Evolutionary conservation across 2,329 filamentous ascomycete species (phyloP), one percentile per base, ranked within the genome.

Genomic region (Aspergillus japonicus): DNA sequence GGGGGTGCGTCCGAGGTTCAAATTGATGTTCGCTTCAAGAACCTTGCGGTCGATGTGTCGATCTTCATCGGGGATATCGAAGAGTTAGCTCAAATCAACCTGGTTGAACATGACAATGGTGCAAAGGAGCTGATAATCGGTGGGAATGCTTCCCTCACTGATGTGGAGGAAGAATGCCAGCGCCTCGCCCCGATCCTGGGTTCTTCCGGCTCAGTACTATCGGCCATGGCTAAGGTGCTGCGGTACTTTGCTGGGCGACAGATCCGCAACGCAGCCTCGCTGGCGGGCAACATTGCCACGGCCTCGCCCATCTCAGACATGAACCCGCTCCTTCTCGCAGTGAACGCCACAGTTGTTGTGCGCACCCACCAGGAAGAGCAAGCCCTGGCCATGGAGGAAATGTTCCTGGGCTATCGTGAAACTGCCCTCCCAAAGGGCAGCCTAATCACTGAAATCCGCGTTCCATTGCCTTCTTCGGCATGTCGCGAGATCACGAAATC

Each of bases 1-100:
- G 91, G 90, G 48, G 92, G 92, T 61, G 94, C 90, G 71, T 94
- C 90, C 4, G 92, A 96, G 74, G 96, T 91, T 0, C 92, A 96
- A 75, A 95, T 96, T 60, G 92, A 96, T 75, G 89, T 92, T 77
- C 95, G 94, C 76, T 96, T 96, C 83, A 96, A 96, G 78, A 89
- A 86, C 0, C 83, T 93, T 77, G 84, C 91, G 66, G 96, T 95
- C 70, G 88, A 89, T 1, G 85, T 90, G 1, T 95, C 91, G 0
- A 89, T 96, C 0, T 96, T 87, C 65, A 89, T 96, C 7, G 91
- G 91, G 5, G 92, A 96, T 66, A 94, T 96, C 58, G 78, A 89
- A 1, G 92, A 96, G 75, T 78, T 96, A 81, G 90, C 8, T 85
- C 21, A 90, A 62, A 95, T 89, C 70, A 81, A 78, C 8, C 87